Evolutionary conservation across 169 alveolate species (phyloP).

Genomic region (Perkinsus olseni): DNA sequence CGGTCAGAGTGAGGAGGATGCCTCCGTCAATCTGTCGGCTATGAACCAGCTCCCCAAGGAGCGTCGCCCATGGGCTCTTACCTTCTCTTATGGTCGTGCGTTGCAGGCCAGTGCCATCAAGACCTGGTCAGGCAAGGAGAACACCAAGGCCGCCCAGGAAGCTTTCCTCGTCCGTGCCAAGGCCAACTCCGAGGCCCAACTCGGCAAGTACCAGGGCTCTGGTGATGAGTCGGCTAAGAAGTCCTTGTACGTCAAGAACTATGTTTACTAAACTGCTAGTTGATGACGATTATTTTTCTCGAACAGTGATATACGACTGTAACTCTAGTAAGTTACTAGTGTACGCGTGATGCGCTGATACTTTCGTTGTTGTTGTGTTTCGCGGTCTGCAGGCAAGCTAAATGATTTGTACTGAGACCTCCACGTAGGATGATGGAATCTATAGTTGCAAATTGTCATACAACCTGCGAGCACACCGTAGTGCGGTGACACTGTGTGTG

Average conservation of each 20-base stretch:
- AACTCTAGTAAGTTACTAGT: not conserved
- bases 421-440: too few species aligned
- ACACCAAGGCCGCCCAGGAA: constrained; percentile 87
- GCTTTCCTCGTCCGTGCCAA: constrained; percentile 86
- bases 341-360: not conserved
- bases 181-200: constrained; percentile 93
- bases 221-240: constrained; percentile 25
- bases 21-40: constrained; percentile 88
- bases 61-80: constrained; percentile 81
- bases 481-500: too few species aligned
- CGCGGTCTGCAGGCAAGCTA: too few species aligned
- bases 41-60: constrained; percentile 70
- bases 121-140: constrained; percentile 93
- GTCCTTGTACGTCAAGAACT: constrained; percentile 33
- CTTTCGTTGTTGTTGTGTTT: not conserved
- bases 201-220: constrained; percentile 72
- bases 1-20: constrained; percentile 96
- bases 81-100: constrained; percentile 99
- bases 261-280: constrained; percentile 18
- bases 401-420: too few species aligned
- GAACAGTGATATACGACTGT: not conserved
- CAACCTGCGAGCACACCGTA: too few species aligned
- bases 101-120: constrained; percentile 87
- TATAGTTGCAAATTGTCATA: too few species aligned
- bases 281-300: not conserved